phyloP scores from a whole-genome alignment of 2,329 filamentous ascomycete species.

The Epichloe typhina region DNA sequence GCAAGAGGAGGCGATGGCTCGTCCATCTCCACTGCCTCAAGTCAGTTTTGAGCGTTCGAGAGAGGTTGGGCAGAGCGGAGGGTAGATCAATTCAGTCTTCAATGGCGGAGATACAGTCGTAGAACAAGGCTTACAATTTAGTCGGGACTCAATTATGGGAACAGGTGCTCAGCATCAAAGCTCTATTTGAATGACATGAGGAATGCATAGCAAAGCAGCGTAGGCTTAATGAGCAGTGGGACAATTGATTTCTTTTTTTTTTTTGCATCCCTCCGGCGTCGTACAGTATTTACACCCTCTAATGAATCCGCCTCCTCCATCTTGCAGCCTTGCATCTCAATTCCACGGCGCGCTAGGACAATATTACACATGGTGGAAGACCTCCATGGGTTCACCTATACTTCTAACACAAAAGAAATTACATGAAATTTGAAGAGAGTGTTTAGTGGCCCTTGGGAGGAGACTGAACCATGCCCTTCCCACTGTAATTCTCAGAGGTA shows the following conservation, averaged over 20 bases:
- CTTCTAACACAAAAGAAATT: slow-evolving; percentile 24
- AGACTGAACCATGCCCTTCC: slow-evolving; percentile 67
- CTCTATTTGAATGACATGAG: neutral
- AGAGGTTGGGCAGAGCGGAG: slow-evolving; percentile 34
- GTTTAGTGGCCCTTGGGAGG: slow-evolving; percentile 38
- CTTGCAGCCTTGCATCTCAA: slow-evolving; percentile 8
- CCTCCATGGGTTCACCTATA: slow-evolving; percentile 16
- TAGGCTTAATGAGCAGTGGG: slow-evolving; percentile 9
- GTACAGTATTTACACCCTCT: slow-evolving; percentile 31
- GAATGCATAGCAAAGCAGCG: neutral
- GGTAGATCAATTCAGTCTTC: slow-evolving; percentile 12
- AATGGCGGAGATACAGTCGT: neutral
- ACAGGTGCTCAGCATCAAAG: neutral
- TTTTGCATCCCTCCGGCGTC: slow-evolving; percentile 24
- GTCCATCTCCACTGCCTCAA: slow-evolving; percentile 8
- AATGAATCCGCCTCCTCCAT: slow-evolving; percentile 15
- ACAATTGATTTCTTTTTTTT: slow-evolving; percentile 14
- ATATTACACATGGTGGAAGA: slow-evolving; percentile 23
- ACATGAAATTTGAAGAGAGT: slow-evolving; percentile 12
- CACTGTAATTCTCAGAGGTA: slow-evolving; percentile 63
- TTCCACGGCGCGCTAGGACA: slow-evolving; percentile 17
- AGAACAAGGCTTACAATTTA: neutral
- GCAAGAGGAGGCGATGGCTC: slow-evolving; percentile 43
- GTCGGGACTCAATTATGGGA: neutral
- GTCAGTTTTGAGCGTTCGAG: slow-evolving; percentile 28